These are phyloP conservation scores for Escovopsis weberi DNA, from an alignment of 2,329 filamentous ascomycete species.

Conservation along the genomic window DNA sequence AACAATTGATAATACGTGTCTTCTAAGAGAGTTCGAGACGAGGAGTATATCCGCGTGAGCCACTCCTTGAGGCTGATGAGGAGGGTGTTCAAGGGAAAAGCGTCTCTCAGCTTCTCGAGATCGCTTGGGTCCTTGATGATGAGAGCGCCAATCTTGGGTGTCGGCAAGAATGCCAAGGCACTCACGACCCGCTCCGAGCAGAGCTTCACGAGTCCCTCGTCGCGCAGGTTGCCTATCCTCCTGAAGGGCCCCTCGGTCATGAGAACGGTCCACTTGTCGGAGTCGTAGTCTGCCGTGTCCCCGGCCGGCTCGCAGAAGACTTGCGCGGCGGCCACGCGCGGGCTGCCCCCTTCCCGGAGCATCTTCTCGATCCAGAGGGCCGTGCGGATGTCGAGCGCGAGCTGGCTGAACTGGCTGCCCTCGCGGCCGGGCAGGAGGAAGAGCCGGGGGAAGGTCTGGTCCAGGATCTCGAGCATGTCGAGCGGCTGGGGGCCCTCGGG, in stretches of 20 bases:
- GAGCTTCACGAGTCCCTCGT: constrained; percentile 9
- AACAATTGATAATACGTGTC: too few relatives aligned
- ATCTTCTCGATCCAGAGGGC: constrained; percentile 18
- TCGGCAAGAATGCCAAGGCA: too few relatives aligned
- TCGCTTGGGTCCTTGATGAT: background rate
- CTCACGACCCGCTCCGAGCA: constrained; percentile 10
- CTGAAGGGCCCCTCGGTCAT: constrained; percentile 13
- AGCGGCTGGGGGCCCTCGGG: constrained; percentile 3
- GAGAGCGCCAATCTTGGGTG: constrained; percentile 1
- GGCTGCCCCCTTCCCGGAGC: background rate
- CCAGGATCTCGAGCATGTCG: constrained; percentile 17
- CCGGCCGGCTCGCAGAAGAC: constrained; percentile 16
- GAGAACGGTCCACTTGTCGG: constrained; percentile 3
- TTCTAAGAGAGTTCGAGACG: background rate
- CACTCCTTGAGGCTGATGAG: constrained; percentile 2
- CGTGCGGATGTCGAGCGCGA: constrained; percentile 24
- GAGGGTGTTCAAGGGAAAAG: constrained; percentile 1
- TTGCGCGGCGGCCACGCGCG: constrained; percentile 11
- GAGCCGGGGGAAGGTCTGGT: constrained; percentile 16
- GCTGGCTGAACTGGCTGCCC: constrained; percentile 6
- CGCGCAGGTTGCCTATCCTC: constrained; percentile 9
- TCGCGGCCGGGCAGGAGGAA: constrained; percentile 11
- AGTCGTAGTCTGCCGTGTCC: background rate
- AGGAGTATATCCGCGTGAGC: background rate
- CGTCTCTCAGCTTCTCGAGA: constrained; percentile 1